Base-by-base conservation (phyloP, 805 yeast species). In the Kodamaea sagamina region DNA sequence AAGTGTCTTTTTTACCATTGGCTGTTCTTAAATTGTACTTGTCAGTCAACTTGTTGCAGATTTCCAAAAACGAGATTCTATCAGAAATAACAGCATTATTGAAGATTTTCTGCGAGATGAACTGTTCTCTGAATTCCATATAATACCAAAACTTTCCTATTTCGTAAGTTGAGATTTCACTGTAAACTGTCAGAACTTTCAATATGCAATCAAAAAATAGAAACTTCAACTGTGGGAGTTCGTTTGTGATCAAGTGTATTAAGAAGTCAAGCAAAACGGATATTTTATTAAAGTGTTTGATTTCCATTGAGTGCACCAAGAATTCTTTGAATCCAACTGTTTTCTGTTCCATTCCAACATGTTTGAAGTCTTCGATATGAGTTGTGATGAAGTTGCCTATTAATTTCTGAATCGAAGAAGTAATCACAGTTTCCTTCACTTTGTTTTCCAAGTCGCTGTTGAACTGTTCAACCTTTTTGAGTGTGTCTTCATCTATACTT, bases 1-100 rank as follows among this genome's bases (percentile, higher is more conserved):
- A 57, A 1, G 72, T 58, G 44, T 66, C 61, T 19, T 47, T 53
- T 15, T 53, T 54, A 3, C 62, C 66, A 11, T 51, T 39, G 4
- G 50, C 16, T 26, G 45, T 44, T 17, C 48, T 49, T 13, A 54
- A 46, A 25, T 47, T 45, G 35, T 52, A 61, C 32, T 52, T 58
- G 48, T 71, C 75, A 6, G 72, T 64, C 27, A 71, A 47, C 17
- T 58, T 50, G 39, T 71, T 71, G 47, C 72, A 67, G 6, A 68
- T 52, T n/a, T 68, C 71, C 42, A 71, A 55, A 10, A 71, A 43
- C 5, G 71, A 57, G 6, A 71, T 68, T 45, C 76, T 52, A 45
- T 71, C 71, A 46, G 57, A 50, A 8, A 64, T 62, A 4, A 51
- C 42, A 8, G 51, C 48, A 17, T 58, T 51, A 43, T 59, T 58